Evolutionary conservation across 2,329 filamentous ascomycete species (phyloP), one percentile per base, ranked within the genome.

Genomic region (Apiospora marii): DNA sequence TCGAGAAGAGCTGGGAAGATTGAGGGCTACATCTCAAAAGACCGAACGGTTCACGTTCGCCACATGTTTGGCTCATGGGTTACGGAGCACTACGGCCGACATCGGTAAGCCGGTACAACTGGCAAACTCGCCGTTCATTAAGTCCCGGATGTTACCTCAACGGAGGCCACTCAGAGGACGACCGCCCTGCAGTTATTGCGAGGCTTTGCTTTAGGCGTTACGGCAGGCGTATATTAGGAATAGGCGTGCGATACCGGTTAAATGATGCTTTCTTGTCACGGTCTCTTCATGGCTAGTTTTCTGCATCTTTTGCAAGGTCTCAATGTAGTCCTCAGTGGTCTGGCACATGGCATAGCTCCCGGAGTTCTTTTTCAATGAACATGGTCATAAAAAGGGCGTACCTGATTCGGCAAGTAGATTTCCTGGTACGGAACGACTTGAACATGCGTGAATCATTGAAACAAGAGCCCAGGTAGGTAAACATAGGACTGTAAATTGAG

Each of bases 1-100:
- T 99, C 22, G 96, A 99, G 87, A 98, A 98, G 90, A 98, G 96
- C 86, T 99, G 96, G 96, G 96, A 98, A 75, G 96, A 98, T 80
- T 97, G 76, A 68, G 69, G 41, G 8, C n/a, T n/a, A 24, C 58
- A 41, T n/a, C 22, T 41, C 22, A 22, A 64, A 64, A 34, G 22
- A 24, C 41, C 34, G 30, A 64, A 64, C 34, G 8, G 58, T 64
- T 22, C 22, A 37, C 13, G 13, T 37, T 41, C 34, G 58, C 58
- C 10, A n/a, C 34, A 64, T 64, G 22, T 7, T 34, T 34, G 53
- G 53, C 58, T 41, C 2, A 22, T 34, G 34, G 12, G 24, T 58
- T n/a, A 64, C 34, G 58, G 34, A 64, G 34, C 30, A n/a, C 41
- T 34, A 2, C 58, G 34, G 34, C 58, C 34, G 30, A 64, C 58